Percentiles rank a stretch among this genome's conserved stretches.
phyloP scores from a whole-genome alignment of 2,329 filamentous ascomycete genomes.

The Neoascochyta sp. region DNA sequence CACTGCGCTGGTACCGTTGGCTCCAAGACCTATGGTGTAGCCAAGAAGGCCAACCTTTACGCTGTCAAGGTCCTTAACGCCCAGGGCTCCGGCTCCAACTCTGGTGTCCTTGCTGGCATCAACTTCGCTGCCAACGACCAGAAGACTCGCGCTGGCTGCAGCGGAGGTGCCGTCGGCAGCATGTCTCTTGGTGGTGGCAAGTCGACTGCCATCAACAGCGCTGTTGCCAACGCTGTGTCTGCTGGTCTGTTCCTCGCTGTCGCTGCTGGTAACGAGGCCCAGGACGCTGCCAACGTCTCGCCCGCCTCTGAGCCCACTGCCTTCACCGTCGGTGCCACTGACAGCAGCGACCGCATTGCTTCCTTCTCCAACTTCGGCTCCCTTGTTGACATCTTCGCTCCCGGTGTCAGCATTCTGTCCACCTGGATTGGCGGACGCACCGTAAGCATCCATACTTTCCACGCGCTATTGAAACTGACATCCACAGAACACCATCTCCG shows the following conservation, averaged over 20 bases:
- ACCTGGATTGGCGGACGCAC: constrained; percentile 46
- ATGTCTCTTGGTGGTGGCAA: constrained; percentile 42
- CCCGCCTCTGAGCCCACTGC: constrained; percentile 40
- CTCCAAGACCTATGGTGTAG: constrained; percentile 38
- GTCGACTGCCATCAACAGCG: constrained; percentile 38
- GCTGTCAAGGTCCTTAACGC: constrained; percentile 42
- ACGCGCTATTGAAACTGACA: constrained; percentile 1
- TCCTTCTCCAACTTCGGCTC: constrained; percentile 42
- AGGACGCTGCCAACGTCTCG: constrained; percentile 32
- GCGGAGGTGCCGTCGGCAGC: constrained; percentile 37
- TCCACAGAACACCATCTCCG: constrained; percentile 48
- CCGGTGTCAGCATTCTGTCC: constrained; percentile 44
- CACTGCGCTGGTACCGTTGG: constrained; percentile 39
- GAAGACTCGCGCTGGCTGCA: constrained; percentile 32
- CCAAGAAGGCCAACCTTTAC: constrained; percentile 39
- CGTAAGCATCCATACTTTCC: constrained; percentile 14
- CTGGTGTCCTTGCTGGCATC: constrained; percentile 40
- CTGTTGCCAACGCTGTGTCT: constrained; percentile 34
- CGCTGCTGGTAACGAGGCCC: constrained; percentile 40
- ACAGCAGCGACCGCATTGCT: constrained; percentile 35
- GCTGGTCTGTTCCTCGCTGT: constrained; percentile 41
- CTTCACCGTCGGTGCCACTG: constrained; percentile 42
- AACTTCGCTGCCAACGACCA: constrained; percentile 35
- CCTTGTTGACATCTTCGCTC: constrained; percentile 39
- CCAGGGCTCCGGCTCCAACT: constrained; percentile 40